Evolutionary conservation across 768 basidiomycete species (phyloP).

Genomic region (Solioccasus polychromus): DNA sequence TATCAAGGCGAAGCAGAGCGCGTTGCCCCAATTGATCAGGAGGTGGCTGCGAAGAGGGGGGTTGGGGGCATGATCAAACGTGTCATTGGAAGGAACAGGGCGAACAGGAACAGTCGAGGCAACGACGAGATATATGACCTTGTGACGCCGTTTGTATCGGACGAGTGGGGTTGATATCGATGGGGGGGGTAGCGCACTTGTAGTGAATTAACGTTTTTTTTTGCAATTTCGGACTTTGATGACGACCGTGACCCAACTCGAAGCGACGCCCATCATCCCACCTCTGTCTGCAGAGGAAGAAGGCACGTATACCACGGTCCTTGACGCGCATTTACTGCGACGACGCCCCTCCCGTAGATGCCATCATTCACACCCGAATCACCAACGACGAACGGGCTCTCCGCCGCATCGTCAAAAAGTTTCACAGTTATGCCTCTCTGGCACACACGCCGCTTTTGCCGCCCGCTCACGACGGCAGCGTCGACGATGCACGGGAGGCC

Average conservation of each 20-base stretch:
- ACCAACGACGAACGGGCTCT: constrained; percentile 80
- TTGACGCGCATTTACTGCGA: constrained; percentile 12
- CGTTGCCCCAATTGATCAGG: constrained; percentile 28
- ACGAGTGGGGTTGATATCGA: constrained; percentile 59
- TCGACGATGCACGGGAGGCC: constrained; percentile 75
- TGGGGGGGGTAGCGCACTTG: too few species aligned
- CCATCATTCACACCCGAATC: constrained; percentile 76
- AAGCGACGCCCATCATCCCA: constrained; percentile 31
- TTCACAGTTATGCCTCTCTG: constrained; percentile 66
- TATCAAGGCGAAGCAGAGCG: constrained; percentile 49
- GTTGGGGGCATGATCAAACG: constrained; percentile 58
- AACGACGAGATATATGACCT: constrained; percentile 82
- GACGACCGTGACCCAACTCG: constrained; percentile 9
- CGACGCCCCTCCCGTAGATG: constrained; percentile 48
- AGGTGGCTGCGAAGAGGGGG: constrained; percentile 38
- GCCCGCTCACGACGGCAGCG: constrained; percentile 26
- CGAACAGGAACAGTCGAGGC: constrained; percentile 46
- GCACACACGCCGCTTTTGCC: constrained; percentile 47
- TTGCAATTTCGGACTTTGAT: background rate
- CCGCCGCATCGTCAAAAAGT: constrained; percentile 77
- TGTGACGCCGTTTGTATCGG: constrained; percentile 78
- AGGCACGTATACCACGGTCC: constrained; percentile 36
- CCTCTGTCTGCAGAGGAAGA: constrained; percentile 61
- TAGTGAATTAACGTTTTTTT: too few species aligned
- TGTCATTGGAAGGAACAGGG: constrained; percentile 51